These are phyloP conservation scores for Colletotrichum sp. DNA, from an alignment of 2,329 filamentous ascomycete genomes.

Conservation along the genomic window DNA sequence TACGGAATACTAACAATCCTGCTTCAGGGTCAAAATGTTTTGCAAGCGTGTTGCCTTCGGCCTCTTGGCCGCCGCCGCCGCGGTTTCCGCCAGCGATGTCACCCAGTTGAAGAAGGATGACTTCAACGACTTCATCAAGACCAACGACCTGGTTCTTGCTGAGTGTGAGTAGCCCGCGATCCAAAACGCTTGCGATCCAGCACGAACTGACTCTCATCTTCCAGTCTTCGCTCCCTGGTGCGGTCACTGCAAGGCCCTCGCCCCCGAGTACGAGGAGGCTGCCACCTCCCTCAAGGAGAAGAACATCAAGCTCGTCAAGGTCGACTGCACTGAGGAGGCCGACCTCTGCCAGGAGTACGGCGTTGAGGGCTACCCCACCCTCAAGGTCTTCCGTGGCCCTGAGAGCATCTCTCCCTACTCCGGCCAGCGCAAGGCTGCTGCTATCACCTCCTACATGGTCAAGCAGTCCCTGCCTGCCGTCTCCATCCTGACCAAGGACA, in stretches of 20 bases:
- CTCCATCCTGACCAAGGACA: constrained; percentile 80
- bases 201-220: constrained; percentile 37
- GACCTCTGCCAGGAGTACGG: constrained; percentile 90
- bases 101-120: constrained; percentile 82
- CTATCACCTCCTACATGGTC: constrained; percentile 87
- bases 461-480: constrained; percentile 97
- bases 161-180: constrained; percentile 73
- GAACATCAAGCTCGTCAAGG: constrained; percentile 83
- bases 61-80: constrained; percentile 60
- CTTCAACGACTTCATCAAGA: constrained; percentile 85
- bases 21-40: constrained; percentile 46
- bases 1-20: background rate
- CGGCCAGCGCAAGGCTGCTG: constrained; percentile 87
- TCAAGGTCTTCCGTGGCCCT: constrained; percentile 96
- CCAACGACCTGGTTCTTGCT: constrained; percentile 88
- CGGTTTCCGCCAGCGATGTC: constrained; percentile 76
- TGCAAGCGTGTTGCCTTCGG: constrained; percentile 57
- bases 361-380: constrained; percentile 96
- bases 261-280: constrained; percentile 88
- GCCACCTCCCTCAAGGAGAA: constrained; percentile 87
- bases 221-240: constrained; percentile 95
- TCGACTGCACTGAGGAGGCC: constrained; percentile 94
- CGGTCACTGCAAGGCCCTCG: constrained; percentile 98
- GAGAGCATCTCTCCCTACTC: constrained; percentile 84
- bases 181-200: constrained; percentile 20